Conservation (phyloP, 2,329 filamentous ascomycete genomes). For the Exophiala dermatitidis region DNA sequence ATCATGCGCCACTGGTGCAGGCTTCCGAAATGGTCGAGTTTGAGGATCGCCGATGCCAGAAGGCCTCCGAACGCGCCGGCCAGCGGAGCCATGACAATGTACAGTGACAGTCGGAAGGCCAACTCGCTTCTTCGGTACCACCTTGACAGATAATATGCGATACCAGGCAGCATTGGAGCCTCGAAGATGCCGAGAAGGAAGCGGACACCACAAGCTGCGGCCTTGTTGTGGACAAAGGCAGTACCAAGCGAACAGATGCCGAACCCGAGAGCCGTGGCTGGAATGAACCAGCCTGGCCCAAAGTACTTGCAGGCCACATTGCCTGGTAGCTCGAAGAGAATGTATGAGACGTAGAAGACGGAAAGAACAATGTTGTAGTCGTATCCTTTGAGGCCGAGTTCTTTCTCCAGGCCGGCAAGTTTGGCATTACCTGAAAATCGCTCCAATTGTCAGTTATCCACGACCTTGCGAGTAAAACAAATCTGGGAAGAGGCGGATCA, state of each 20-base stretch:
- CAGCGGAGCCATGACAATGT: constrained; percentile 63
- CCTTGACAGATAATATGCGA: constrained; percentile 55
- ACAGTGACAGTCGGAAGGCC: constrained; percentile 59
- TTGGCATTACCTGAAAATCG: constrained; percentile 54
- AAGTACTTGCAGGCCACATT: constrained; percentile 64
- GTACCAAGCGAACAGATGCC: constrained; percentile 58
- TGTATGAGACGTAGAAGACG: constrained; percentile 66
- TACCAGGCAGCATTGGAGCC: constrained; percentile 66
- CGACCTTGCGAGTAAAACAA: background rate
- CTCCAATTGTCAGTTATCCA: constrained; percentile 31
- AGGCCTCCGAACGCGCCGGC: constrained; percentile 66
- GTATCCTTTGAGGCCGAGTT: constrained; percentile 53
- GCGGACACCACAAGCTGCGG: constrained; percentile 52
- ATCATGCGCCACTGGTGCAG: constrained; percentile 61
- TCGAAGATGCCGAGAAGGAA: constrained; percentile 57
- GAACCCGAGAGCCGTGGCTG: constrained; percentile 55
- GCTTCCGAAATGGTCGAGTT: constrained; percentile 51
- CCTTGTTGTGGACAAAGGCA: constrained; percentile 54
- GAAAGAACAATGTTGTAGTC: constrained; percentile 65
- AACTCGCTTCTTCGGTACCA: constrained; percentile 62
- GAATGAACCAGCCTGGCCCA: constrained; percentile 66
- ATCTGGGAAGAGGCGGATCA: background rate
- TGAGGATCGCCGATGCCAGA: constrained; percentile 58
- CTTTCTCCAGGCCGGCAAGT: constrained; percentile 57
- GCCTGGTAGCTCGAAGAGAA: constrained; percentile 63